These are phyloP conservation scores for Auriscalpium microsporum DNA, from an alignment of 768 basidiomycete genomes.

Conservation along the genomic window DNA sequence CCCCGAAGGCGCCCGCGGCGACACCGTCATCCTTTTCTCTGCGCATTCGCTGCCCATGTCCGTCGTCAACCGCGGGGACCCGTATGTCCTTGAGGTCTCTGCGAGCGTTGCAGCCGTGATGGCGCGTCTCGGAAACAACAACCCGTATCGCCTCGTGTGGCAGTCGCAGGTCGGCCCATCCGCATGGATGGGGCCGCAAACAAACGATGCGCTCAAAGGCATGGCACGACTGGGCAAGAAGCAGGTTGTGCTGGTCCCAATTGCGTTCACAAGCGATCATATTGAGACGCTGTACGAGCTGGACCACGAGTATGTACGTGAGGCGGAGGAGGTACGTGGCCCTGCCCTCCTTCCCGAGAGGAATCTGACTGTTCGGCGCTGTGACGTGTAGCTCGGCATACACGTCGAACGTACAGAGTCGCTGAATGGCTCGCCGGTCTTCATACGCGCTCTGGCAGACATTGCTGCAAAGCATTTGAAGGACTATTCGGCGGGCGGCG, in stretches of 20 bases:
- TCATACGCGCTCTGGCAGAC: slow-evolving; percentile 91
- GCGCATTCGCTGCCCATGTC: slow-evolving; percentile 98
- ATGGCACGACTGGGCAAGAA: slow-evolving; percentile 70
- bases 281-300: slow-evolving; percentile 98
- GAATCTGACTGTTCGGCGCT: background rate
- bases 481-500: slow-evolving; percentile 48
- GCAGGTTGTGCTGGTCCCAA: slow-evolving; percentile 78
- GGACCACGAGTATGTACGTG: slow-evolving; percentile 87
- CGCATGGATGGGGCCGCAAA: slow-evolving; percentile 98
- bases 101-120: slow-evolving; percentile 92
- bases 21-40: slow-evolving; percentile 85
- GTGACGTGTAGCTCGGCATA: slow-evolving; percentile 65
- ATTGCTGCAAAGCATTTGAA: slow-evolving; percentile 75
- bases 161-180: slow-evolving; percentile 96
- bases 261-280: slow-evolving; percentile 98
- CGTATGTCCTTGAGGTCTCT: slow-evolving; percentile 92
- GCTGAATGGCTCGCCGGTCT: slow-evolving; percentile 91
- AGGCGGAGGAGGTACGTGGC: slow-evolving; percentile 76
- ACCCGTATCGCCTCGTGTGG: slow-evolving; percentile 94
- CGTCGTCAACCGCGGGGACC: slow-evolving; percentile 97
- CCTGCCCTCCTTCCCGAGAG: background rate
- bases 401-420: slow-evolving; percentile 85
- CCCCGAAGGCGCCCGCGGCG: slow-evolving; percentile 56
- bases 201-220: slow-evolving; percentile 83
- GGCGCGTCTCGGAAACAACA: slow-evolving; percentile 68